phyloP scores from a whole-genome alignment of 2,329 filamentous ascomycete genomes.

The Sphaceloma murrayae region DNA sequence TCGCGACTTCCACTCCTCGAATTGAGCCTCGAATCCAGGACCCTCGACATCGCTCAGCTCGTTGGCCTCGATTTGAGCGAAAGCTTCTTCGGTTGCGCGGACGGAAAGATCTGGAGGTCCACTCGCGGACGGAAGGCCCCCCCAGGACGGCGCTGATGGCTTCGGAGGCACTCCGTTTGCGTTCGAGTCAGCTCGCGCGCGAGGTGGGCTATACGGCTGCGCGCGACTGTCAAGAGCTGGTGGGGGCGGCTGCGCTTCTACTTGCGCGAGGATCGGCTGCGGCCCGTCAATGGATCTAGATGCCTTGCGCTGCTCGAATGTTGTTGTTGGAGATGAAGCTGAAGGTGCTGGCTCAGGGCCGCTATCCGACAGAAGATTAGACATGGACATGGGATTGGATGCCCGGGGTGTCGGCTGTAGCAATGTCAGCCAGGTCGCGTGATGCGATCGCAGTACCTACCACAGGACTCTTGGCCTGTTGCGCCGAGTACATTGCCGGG shows the following conservation, averaged over 20 bases:
- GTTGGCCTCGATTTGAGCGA: slow-evolving; percentile 52
- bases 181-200: neutral
- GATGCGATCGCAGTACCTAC: neutral
- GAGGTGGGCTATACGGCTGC: slow-evolving; percentile 12
- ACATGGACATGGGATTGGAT: slow-evolving; percentile 88
- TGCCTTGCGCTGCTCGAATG: neutral
- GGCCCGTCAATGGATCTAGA: neutral
- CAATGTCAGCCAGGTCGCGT: neutral
- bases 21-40: slow-evolving; percentile 42
- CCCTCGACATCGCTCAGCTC: slow-evolving; percentile 52
- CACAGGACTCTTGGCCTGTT: slow-evolving; percentile 3
- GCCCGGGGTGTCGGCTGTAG: slow-evolving; percentile 41
- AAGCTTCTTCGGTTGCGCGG: slow-evolving; percentile 48
- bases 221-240: slow-evolving; percentile 2
- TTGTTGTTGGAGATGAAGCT: slow-evolving; percentile 16
- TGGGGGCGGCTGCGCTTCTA: slow-evolving; percentile 4
- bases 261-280: neutral
- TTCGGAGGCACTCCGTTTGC: slow-evolving; percentile 10
- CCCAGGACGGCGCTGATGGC: slow-evolving; percentile 9
- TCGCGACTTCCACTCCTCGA: slow-evolving; percentile 44
- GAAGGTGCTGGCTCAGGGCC: slow-evolving; percentile 38
- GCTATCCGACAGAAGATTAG: slow-evolving; percentile 71
- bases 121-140: slow-evolving; percentile 22
- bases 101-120: slow-evolving; percentile 30
- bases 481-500: neutral